Conservation (phyloP, 345 rosid species). For the Physaria fendleri region DNA sequence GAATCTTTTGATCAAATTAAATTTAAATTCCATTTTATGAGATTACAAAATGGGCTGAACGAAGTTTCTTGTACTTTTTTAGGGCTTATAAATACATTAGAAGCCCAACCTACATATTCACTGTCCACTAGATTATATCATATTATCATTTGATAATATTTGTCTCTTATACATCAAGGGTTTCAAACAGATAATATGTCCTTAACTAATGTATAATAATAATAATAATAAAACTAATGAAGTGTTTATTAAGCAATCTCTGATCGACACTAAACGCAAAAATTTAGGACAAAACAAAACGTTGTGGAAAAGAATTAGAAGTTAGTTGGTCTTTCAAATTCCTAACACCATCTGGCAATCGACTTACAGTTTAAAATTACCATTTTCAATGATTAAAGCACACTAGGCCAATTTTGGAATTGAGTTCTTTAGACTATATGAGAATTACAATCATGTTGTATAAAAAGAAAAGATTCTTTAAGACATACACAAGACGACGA, state of each 20-base stretch:
- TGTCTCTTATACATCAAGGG: not conserved
- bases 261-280: not conserved
- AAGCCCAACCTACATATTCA: too few relatives aligned
- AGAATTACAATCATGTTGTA: slow-evolving; percentile 1
- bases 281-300: not conserved
- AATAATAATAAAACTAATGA: too few relatives aligned
- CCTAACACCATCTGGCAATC: not conserved
- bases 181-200: not conserved
- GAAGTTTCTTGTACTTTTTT: too few relatives aligned
- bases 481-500: slow-evolving; percentile 23
- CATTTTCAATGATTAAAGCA: slow-evolving; percentile 12
- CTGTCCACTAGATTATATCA: too few relatives aligned
- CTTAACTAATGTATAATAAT: not conserved
- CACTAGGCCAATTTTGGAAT: not conserved
- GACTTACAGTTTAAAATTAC: not conserved
- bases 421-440: not conserved
- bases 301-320: not conserved
- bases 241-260: not conserved
- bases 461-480: slow-evolving; percentile 11
- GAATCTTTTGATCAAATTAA: too few relatives aligned
- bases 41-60: too few relatives aligned
- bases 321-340: slow-evolving; percentile 21
- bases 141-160: not conserved
- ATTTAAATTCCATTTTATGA: too few relatives aligned
- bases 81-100: too few relatives aligned